phyloP scores from a whole-genome alignment of 352 stramenopile species.

The Phytophthora quininea region DNA sequence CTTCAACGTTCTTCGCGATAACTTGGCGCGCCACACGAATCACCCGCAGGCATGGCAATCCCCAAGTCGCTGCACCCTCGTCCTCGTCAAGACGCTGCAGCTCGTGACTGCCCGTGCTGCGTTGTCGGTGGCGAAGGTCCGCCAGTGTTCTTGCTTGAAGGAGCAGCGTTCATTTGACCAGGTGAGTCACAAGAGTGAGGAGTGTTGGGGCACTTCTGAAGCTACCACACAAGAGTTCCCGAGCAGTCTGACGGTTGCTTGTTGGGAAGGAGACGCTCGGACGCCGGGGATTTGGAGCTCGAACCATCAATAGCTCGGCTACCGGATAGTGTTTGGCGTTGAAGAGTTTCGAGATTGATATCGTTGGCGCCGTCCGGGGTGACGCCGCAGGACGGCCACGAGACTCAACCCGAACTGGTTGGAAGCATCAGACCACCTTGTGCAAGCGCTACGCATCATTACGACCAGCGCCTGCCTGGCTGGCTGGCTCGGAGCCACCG shows the following conservation, averaged over 20 bases:
- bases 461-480: constrained; percentile 60
- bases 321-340: constrained; percentile 66
- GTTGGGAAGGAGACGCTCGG: constrained; percentile 49
- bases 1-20: too few relatives aligned
- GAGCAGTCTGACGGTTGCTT: constrained; percentile 1
- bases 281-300: constrained; percentile 48
- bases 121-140: constrained; percentile 30
- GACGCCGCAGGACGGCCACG: constrained; percentile 64
- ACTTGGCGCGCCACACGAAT: neutral
- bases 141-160: constrained; percentile 80
- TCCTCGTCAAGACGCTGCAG: constrained; percentile 6
- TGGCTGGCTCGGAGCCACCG: too few relatives aligned
- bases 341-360: constrained; percentile 81
- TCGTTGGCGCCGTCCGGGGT: constrained; percentile 74
- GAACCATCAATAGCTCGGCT: constrained; percentile 67
- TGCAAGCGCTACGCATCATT: constrained; percentile 83
- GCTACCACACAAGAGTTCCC: too few relatives aligned
- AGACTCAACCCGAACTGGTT: constrained; percentile 75
- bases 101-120: constrained; percentile 23
- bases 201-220: neutral
- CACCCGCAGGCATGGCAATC: neutral
- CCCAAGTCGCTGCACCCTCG: neutral
- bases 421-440: constrained; percentile 48
- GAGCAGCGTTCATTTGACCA: constrained; percentile 79
- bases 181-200: constrained; percentile 69